Base-by-base conservation (phyloP, 345 rosid genomes). In the Stellera chamaejasme region DNA sequence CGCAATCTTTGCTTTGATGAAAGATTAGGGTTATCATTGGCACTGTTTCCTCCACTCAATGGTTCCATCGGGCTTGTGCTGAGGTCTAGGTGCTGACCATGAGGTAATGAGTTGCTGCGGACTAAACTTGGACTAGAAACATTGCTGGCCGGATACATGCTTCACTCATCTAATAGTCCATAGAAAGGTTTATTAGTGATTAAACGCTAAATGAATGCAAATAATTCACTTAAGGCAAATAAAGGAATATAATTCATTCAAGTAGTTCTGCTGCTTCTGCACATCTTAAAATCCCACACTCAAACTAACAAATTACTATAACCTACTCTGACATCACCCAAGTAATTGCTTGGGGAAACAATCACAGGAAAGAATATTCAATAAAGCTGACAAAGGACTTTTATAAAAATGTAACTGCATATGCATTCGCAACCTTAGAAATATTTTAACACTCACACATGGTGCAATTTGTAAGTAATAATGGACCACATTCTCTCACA, bases 1-100 rank as follows among this genome's bases (percentile, higher is more conserved):
- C 96, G 97, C 72, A 93, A 56, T 43, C 97, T 78, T 71, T 89
- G 99, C 80, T 93, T 93, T 16, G 99, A 93, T 44, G 98, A 88
- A 68, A 84, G 96, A 78, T 72, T 85, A 50, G 88, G 67, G 70
- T 80, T 82, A 77, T 72, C 79, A 62, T 66, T 72, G 65, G 62
- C 67, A 69, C 56, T 77, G 80, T 64, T 82, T 48, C 87, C 95
- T 61, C 89, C 94, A 56, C 60, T 77, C 44, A 68, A 66, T 39
- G 86, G 81, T 59, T 87, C 99, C 97, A 93, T 89, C 64, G 72
- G 47, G 71, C 69, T 74, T 27, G 65, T 63, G 59, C 60, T 75
- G 68, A 72, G 62, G 69, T 80, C 84, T 69, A 77, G 59, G 63
- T 69, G 69, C 61, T 75, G 76, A 77, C 65, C 87, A 70, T 79